phyloP scores from a whole-genome alignment of 768 basidiomycete genomes.

The Boletus eberwhitei region DNA sequence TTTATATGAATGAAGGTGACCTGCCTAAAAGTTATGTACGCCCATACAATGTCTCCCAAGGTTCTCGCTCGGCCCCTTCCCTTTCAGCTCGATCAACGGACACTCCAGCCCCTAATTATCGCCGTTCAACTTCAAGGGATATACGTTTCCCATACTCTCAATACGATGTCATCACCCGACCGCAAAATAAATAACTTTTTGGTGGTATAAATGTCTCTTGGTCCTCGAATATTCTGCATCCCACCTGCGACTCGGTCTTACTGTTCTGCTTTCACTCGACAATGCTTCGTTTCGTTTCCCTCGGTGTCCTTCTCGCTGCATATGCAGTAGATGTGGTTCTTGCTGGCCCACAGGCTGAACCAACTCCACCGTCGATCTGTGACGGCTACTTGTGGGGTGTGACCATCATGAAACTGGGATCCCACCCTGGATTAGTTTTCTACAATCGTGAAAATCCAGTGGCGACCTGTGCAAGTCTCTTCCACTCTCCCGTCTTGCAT shows the following conservation, averaged over 20 bases:
- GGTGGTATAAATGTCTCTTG: slow-evolving; percentile 12
- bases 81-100: slow-evolving; percentile 1
- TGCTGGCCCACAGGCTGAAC: too few relatives aligned
- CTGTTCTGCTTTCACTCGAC: not conserved
- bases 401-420: too few relatives aligned
- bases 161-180: not conserved
- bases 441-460: too few relatives aligned
- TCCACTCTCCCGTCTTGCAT: too few relatives aligned
- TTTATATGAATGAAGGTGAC: not conserved
- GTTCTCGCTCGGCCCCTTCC: not conserved
- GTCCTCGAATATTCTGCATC: not conserved
- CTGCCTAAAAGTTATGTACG: not conserved
- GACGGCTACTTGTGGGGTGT: too few relatives aligned
- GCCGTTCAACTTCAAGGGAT: not conserved
- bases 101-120: not conserved
- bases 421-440: too few relatives aligned
- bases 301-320: too few relatives aligned
- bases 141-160: not conserved
- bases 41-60: not conserved
- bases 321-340: too few relatives aligned
- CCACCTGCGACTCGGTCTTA: not conserved
- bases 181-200: not conserved
- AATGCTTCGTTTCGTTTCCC: slow-evolving; percentile 1
- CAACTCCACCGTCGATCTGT: too few relatives aligned
- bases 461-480: too few relatives aligned